Evolutionary conservation across 139 green algal genomes (phyloP), one percentile per base, ranked within the genome.

Genomic region (Protoeuglena noctilucae): DNA sequence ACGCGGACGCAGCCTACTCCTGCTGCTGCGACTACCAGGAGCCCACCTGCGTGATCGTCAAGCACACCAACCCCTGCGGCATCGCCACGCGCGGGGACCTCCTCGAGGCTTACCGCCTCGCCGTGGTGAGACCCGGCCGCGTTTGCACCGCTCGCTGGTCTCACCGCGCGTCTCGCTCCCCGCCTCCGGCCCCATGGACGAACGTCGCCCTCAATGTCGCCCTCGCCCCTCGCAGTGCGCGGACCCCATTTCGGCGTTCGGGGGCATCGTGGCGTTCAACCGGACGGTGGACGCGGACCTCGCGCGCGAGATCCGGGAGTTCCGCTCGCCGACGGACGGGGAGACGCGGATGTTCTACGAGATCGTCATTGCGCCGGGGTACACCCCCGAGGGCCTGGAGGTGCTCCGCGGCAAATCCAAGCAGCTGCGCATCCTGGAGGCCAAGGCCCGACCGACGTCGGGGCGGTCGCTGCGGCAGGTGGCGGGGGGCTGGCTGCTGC

Each of bases 341-440:
- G 83, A 95, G 74, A 97, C 88, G 22, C 79, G 83, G 55, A 98
- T 98, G 91, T 98, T 98, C 60, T 98, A 98, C 61, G 91, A 98
- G 76, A 97, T 98, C 28, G 91, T 98, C 19, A 92, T 96, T 51
- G 91, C 89, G 2, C 91, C 91, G 18, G 48, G 56, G 29, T 98
- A 98, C 81, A 95, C 87, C 3, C 64, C 75, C 1, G 80, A 94
- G 57, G 91, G 89, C 23, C 73, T 98, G 46, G 80, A 81, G 54
- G 69, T 86, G 61, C 75, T 97, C 28, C 94, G 94, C 65, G 91
- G 90, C 63, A 98, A 98, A 80, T 84, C 64, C 64, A 98, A 98
- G 76, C 86, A 78, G 47, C 71, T 99, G 68, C 77, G 91, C 51
- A 99, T 99, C 56, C 62, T 99, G 53, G 88, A 99, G 71, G 89